Evolutionary conservation across 345 rosid species (phyloP).

Genomic region (Rhodamnia argentea): DNA sequence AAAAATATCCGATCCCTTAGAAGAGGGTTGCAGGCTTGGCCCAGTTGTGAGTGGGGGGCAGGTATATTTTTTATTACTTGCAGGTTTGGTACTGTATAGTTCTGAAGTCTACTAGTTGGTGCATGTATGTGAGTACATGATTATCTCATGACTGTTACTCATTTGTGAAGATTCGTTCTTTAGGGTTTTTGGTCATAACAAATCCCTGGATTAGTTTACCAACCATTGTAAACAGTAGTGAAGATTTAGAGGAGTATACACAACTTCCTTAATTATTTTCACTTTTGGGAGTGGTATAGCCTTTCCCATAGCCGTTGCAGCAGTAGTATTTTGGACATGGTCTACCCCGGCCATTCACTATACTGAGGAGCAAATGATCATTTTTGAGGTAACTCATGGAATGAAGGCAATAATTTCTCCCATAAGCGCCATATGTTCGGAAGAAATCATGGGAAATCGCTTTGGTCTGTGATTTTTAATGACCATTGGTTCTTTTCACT

Average conservation of each 20-base stretch:
- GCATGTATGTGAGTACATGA: not conserved
- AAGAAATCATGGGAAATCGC: not conserved
- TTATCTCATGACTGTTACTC: not conserved
- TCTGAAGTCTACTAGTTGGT: not conserved
- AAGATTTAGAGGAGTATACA: not conserved
- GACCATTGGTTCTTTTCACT: not conserved
- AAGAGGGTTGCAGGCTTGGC: conserved; percentile 93
- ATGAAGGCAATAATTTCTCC: not conserved
- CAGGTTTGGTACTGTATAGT: not conserved
- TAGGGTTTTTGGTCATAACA: not conserved
- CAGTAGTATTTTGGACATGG: not conserved
- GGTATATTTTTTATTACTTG: conserved; percentile 22
- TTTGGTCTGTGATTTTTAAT: not conserved
- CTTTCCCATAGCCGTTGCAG: not conserved
- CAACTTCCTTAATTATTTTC: not conserved
- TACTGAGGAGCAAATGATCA: not conserved
- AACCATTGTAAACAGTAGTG: not conserved
- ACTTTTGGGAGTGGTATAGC: not conserved
- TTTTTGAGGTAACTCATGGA: not conserved
- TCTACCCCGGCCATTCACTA: not conserved
- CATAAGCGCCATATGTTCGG: not conserved
- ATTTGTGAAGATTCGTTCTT: not conserved
- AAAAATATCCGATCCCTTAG: conserved; percentile 85
- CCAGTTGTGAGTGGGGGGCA: conserved; percentile 81
- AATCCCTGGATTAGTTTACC: not conserved